Base-by-base conservation (phyloP, 202 grass and related monocot species). In the Miscanthus sacchariflorus region DNA sequence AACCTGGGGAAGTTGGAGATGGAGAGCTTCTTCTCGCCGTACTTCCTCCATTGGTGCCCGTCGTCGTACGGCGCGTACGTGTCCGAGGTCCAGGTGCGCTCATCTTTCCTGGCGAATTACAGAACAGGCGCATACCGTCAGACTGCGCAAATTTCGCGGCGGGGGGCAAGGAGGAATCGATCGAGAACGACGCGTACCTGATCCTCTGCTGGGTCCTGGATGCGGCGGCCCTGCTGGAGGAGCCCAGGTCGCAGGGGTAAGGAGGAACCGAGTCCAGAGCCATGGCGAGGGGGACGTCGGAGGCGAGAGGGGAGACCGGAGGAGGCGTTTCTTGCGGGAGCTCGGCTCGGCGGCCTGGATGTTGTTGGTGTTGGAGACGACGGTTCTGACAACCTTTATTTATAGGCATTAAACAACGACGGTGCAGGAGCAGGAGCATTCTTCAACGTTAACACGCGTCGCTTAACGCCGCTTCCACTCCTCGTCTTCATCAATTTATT, bases 1-100 rank as follows among this genome's bases (percentile, higher is more conserved):
- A 12, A 95, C 93, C 91, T 95, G 25, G 91, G 94, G 90, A 88
- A 93, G 72, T 77, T 74, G 72, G 87, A 90, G 77, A 77, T 86
- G 79, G 75, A 71, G 84, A 93, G 90, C 69, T 93, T 88, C 80
- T 95, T 95, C 86, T 91, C 88, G 73, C 93, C 93, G 87, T 95
- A 98, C 84, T 98, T 98, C 82, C 93, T 79, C 95, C 95, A 98
- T 58, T 86, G 85, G 76, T 93, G 89, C 1, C 95, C 95, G 81
- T 98, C 95, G 77, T 91, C 88, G 77, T 93, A 91, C 70, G 89
- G 90, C 74, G 80, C 84, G 9, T 82, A 89, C 40, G 91, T 89
- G 30, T 89, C 81, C 87, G 90, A 81, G 45, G 81, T 91, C 92
- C 92, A 89, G 61, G 84, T 85, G 33, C 73, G 83, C 52, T 88